Evolutionary conservation across 371 early-diverging fungal species (phyloP), one percentile per base, ranked within the genome.

Genomic region (Rhizopus microsporus): DNA sequence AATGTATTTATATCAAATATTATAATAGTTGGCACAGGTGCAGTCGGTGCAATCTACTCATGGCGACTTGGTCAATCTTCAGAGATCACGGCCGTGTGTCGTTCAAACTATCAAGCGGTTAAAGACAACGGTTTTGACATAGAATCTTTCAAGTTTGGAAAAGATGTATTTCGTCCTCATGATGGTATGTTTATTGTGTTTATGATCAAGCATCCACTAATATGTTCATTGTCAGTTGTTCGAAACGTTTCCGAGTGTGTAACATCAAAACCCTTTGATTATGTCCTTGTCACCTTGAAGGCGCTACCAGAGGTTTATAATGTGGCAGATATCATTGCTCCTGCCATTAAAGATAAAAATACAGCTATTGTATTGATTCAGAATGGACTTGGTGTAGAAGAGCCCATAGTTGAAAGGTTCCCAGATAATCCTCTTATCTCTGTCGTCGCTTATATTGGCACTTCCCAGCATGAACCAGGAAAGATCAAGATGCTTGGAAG

Each of bases 371-470:
- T 92, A 3, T 66, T 93, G 60, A 87, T 94, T 38, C 95, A 95
- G 67, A 95, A 95, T 68, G 94, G 95, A 3, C 70, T 93, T 40
- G 93, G 78, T 17, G 82, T 92, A 15, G 95, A 94, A 59, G 82
- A 82, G 9, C 84, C 87, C 47, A 72, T 86, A 56, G 67, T 67
- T 13, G 58, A 62, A 12, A 68, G 80, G 37, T 91, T 89, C 65
- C 90, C 93, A 3, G 57, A 69, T 29, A 89, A 84, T 54, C 86
- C 89, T 0, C 67, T 93, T 10, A 60, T 90, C 15, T 88, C 90
- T n/a, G 69, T 79, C 15, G 87, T 92, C 3, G 87, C 91, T 12
- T 88, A 88, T 46, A 87, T 93, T 47, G 89, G 86, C 7, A 83
- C 85, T 17, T 83, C 84, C 30, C 93, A 93, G 67, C 70, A 69